A percentile compares a stretch with the other conserved stretches of the same genome.
These are phyloP conservation scores for Lophiotrema nucula DNA, from an alignment of 495 filamentous ascomycete species.

Conservation along the genomic window DNA sequence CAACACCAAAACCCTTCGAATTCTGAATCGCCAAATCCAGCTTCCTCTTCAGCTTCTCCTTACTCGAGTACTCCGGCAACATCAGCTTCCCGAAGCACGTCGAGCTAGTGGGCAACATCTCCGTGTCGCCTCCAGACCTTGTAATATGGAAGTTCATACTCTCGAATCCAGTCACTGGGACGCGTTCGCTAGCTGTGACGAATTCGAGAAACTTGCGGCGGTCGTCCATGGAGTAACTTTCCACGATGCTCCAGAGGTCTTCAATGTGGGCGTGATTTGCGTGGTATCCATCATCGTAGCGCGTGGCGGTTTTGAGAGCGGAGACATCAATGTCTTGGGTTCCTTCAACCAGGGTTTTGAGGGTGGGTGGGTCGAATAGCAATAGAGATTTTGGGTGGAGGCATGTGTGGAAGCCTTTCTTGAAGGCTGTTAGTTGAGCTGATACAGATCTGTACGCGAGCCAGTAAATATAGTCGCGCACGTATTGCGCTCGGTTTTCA, in stretches of 20 bases:
- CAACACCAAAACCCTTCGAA: conserved; percentile 79
- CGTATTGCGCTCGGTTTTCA: conserved; percentile 71
- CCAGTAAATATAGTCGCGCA: conserved; percentile 85
- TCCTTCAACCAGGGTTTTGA: conserved; percentile 81
- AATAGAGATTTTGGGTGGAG: conserved; percentile 66
- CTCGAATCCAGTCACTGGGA: conserved; percentile 79
- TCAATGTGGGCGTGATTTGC: conserved; percentile 63
- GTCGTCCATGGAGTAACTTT: conserved; percentile 61
- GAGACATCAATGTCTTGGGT: conserved; percentile 70
- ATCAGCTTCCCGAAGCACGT: conserved; percentile 89
- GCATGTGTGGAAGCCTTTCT: conserved; percentile 74
- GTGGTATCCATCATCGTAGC: conserved; percentile 77
- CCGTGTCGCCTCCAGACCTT: conserved; percentile 58
- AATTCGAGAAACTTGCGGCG: conserved; percentile 81
- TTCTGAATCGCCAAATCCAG: conserved; percentile 82
- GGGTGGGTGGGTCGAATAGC: conserved; percentile 65
- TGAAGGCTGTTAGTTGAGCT: conserved; percentile 77
- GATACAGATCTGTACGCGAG: conserved; percentile 74
- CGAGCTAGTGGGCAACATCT: conserved; percentile 70
- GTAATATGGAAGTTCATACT: conserved; percentile 81
- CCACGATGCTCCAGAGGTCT: conserved; percentile 82
- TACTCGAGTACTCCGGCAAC: conserved; percentile 75
- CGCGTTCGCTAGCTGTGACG: conserved; percentile 86
- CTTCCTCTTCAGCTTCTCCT: conserved; percentile 68
- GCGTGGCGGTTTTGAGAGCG: conserved; percentile 64